Base-by-base conservation (phyloP, 106 monocot species). In the Dioscorea alata region DNA sequence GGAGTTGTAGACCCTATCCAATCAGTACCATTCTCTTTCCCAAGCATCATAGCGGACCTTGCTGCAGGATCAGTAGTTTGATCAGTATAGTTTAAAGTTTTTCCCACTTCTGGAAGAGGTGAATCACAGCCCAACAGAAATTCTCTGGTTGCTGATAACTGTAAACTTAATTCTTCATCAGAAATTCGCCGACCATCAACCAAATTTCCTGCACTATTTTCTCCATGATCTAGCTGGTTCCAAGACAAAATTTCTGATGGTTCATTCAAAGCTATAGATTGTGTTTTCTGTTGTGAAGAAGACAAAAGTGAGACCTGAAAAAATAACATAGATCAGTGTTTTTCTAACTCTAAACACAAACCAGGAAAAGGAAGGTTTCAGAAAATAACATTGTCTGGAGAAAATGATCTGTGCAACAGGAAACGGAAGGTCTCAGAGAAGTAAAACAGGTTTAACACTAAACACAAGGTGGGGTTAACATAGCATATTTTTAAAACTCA, bases 61-160 rank as follows among this genome's bases (percentile, higher is more conserved):
- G 23, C 50, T 34, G 50, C 62, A 63, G 25, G 4, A 50, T 6
- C 61, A 77, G 24, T 59, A 23, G 23, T 69, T 48, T 32, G 48
- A 13, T 18, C 35, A 12, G 20, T 24, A 63, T 56, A 50, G 32
- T 71, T 49, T 31, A 49, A 10, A 23, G 20, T 4, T 23, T 54
- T 33, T 51, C 48, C 74, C 34, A 22, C 52, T 49, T 67, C 64
- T 34, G 24, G 49, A n/a, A 66, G 56, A 12, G 62, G 66, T 33
- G 57, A 74, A 56, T 83, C 78, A 12, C 86, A 63, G 9, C 69
- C 86, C 49, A 80, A 73, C 28, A 86, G 67, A 73, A 83, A 86
- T 42, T 63, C 57, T 75, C 70, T 79, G 54, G 86, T 57, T 57
- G 76, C 80, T 70, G 80, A 75, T n/a, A 78, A 66, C 20, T 82